phyloP scores from a whole-genome alignment of 441 rosid genomes.

The Arabidopsis hybrid region DNA sequence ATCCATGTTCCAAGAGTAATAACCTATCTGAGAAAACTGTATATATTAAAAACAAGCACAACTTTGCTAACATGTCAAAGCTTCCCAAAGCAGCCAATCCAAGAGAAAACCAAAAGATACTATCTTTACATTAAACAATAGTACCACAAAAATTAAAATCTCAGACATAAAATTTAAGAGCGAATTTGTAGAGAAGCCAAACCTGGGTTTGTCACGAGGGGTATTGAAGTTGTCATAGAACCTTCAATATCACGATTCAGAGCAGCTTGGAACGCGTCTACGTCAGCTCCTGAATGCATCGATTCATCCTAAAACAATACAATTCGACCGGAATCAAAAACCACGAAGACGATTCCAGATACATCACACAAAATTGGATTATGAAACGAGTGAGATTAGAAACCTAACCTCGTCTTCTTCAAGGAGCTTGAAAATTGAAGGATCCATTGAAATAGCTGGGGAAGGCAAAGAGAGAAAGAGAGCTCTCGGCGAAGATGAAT shows the following conservation, averaged over 20 bases:
- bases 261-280: slow-evolving; percentile 96
- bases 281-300: slow-evolving; percentile 98
- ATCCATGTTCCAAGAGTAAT: slow-evolving; percentile 23
- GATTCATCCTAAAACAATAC: slow-evolving; percentile 69
- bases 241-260: slow-evolving; percentile 89
- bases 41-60: neutral
- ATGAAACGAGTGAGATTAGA: slow-evolving; percentile 4
- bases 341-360: slow-evolving; percentile 11
- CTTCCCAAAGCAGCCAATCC: neutral
- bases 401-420: slow-evolving; percentile 86
- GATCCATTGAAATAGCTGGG: slow-evolving; percentile 59
- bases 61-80: slow-evolving; percentile 4
- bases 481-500: neutral
- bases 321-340: slow-evolving; percentile 23
- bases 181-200: too few species aligned
- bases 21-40: slow-evolving; percentile 2
- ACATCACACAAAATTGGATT: neutral
- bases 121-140: neutral
- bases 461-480: slow-evolving; percentile 2
- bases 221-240: slow-evolving; percentile 57
- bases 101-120: neutral
- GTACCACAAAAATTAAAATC: too few species aligned
- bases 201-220: slow-evolving; percentile 55
- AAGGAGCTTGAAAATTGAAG: slow-evolving; percentile 81
- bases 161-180: too few species aligned